phyloP scores from a whole-genome alignment of 2,329 filamentous ascomycete genomes.

The Fusarium robinianum region DNA sequence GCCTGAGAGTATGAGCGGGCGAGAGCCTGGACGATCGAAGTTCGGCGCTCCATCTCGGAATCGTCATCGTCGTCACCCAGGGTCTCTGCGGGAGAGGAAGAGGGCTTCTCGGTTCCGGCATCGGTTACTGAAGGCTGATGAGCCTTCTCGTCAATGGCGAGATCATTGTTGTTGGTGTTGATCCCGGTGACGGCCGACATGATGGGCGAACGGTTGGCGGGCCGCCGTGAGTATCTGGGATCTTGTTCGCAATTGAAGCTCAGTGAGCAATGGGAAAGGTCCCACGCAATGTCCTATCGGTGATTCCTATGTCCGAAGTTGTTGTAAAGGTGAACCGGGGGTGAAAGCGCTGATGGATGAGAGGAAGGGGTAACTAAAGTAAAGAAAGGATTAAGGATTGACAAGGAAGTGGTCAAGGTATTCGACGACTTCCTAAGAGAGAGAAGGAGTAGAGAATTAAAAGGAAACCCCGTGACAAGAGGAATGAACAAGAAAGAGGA shows the following conservation, averaged over 20 bases:
- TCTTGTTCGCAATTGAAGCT: conserved; percentile 28
- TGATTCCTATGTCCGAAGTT: conserved; percentile 7
- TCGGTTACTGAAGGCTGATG: conserved; percentile 47
- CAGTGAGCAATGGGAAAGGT: conserved; percentile 2
- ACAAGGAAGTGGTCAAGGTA: conserved; percentile 21
- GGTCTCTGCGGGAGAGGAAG: conserved; percentile 36
- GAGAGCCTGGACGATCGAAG: conserved; percentile 58
- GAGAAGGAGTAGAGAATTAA: conserved; percentile 8
- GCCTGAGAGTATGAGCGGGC: conserved; percentile 59
- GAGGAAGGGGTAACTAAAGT: conserved; percentile 15
- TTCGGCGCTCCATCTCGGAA: conserved; percentile 54
- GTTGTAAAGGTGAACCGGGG: conserved; percentile 1
- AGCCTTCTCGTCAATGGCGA: conserved; percentile 24
- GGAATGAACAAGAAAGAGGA: conserved; percentile 11
- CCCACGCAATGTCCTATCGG: conserved; percentile 8
- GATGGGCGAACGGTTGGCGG: conserved; percentile 16
- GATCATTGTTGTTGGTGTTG: conserved; percentile 47
- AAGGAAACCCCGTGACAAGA: conserved; percentile 4
- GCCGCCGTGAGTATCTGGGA: conserved; percentile 11
- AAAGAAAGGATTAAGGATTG: conserved; percentile 31
- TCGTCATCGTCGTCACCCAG: conserved; percentile 37
- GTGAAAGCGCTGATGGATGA: conserved; percentile 9
- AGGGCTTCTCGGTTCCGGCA: conserved; percentile 38
- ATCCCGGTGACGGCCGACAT: conserved; percentile 34
- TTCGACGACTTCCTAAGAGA: no score